A percentile compares a stretch with the other conserved stretches of the same genome.
These are phyloP conservation scores for Cucumis cinereus DNA, from an alignment of 306 rosid species.

Conservation along the genomic window DNA sequence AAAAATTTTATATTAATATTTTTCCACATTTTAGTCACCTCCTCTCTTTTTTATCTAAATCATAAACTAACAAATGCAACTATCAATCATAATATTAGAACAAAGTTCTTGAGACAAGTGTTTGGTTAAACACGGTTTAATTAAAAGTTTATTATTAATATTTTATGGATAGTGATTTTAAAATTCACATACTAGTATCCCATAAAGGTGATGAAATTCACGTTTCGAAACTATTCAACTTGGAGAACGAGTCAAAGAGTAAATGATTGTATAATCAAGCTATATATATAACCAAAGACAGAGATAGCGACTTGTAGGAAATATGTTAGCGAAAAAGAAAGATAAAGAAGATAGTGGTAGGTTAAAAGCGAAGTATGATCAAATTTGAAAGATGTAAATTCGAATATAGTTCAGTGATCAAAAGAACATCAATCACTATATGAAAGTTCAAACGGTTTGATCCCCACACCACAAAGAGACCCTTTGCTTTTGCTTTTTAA, in stretches of 20 bases:
- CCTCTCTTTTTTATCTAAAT: not conserved
- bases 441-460: too few relatives aligned
- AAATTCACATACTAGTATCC: not conserved
- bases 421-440: too few relatives aligned
- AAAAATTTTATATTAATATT: not conserved
- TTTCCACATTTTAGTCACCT: not conserved
- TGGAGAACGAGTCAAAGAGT: not conserved
- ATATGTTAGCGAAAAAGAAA: not conserved
- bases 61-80: not conserved
- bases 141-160: not conserved
- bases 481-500: constrained; percentile 10
- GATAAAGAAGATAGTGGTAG: too few relatives aligned
- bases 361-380: not conserved
- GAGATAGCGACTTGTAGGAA: not conserved
- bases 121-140: not conserved
- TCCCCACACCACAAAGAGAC: too few relatives aligned
- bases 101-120: not conserved
- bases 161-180: not conserved
- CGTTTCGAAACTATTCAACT: not conserved
- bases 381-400: not conserved
- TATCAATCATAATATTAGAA: not conserved
- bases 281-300: too few relatives aligned
- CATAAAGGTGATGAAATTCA: not conserved
- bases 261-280: not conserved
- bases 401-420: too few relatives aligned